Base-by-base conservation (phyloP, 2,329 filamentous ascomycete genomes). In the Mycosphaerella sp. region DNA sequence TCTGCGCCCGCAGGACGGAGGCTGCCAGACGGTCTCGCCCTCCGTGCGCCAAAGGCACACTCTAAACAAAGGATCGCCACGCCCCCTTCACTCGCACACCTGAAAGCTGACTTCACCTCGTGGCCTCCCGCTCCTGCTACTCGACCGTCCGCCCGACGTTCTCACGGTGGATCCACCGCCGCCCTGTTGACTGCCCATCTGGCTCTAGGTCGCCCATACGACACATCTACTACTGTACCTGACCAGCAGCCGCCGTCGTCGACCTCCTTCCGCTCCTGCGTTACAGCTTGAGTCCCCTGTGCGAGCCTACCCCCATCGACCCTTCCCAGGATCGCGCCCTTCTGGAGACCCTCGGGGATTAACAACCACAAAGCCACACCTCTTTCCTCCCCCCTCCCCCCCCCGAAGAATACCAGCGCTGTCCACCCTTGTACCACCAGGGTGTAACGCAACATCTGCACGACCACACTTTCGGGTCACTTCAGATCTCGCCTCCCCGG, bases 21-120 rank as follows among this genome's bases (percentile, higher is more conserved):
- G 59, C 60, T 50, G 62, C 69, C 70, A 66, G 69, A 66, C 69
- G 67, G 69, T 74, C 70, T 51, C 70, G 72, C 74, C 74, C 71
- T 74, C 69, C 69, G 68, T 69, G 63, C 71, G 69, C 66, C 72
- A 73, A 71, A 69, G 67, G 70, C 69, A 69, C 70, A 70, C 75
- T 75, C 43, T 47, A 56, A 74, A 75, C 73, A 75, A 74, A 73
- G 72, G 74, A 76, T 76, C 74, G 73, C 70, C 73, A 67, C 69
- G 69, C 63, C 66, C 67, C 64, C 63, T 57, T 66, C 63, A 56
- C 57, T 55, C 53, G 58, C 53, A 40, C 21, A 51, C 39, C 51
- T 59, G 46, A 54, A 60, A 60, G 48, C 40, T 12, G 49, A 64
- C 61, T 59, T 64, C 59, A 64, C 59, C 59, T 62, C 58, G 58